Evolutionary conservation across 345 rosid genomes (phyloP).

Genomic region (Turnera subulata): DNA sequence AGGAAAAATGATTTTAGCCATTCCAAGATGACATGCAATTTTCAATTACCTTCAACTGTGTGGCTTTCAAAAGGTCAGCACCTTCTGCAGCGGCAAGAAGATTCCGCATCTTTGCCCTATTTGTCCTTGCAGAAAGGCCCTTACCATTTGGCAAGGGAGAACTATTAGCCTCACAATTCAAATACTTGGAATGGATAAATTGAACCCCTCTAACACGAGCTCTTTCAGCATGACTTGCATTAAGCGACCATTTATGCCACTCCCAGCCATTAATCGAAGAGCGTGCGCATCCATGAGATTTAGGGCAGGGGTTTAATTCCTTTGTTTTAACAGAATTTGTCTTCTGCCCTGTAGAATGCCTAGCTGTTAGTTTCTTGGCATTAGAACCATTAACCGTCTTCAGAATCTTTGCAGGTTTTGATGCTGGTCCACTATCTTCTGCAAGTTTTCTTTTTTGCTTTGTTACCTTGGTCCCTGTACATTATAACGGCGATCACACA

Average conservation of each 20-base stretch:
- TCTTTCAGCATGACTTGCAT: constrained; percentile 79
- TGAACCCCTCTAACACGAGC: constrained; percentile 65
- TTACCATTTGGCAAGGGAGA: constrained; percentile 47
- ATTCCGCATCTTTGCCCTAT: constrained; percentile 89
- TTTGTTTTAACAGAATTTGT: constrained; percentile 33
- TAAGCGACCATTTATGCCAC: constrained; percentile 89
- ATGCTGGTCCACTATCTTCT: constrained; percentile 21
- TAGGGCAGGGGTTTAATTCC: constrained; percentile 45
- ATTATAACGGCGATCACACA: constrained; percentile 18
- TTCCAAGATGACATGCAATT: constrained; percentile 16
- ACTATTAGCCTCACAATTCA: constrained; percentile 42
- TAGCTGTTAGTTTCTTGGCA: constrained; percentile 28
- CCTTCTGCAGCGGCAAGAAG: constrained; percentile 99
- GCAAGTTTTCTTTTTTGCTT: constrained; percentile 48
- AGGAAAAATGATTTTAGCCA: constrained; percentile 7
- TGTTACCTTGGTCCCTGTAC: constrained; percentile 40
- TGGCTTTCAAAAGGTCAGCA: constrained; percentile 85
- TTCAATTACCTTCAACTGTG: constrained; percentile 76
- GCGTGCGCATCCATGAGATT: constrained; percentile 89
- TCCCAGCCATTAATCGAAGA: constrained; percentile 86
- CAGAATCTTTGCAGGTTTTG: constrained; percentile 35
- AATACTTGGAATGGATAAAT: constrained; percentile 27
- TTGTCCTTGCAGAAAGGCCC: constrained; percentile 93
- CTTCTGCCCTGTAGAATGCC: constrained; percentile 28
- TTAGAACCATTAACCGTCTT: constrained; percentile 29